Evolutionary conservation across 805 yeast species (phyloP), one percentile per base, ranked within the genome.

Genomic region (Sugiyamaella boreocaroliniensis): DNA sequence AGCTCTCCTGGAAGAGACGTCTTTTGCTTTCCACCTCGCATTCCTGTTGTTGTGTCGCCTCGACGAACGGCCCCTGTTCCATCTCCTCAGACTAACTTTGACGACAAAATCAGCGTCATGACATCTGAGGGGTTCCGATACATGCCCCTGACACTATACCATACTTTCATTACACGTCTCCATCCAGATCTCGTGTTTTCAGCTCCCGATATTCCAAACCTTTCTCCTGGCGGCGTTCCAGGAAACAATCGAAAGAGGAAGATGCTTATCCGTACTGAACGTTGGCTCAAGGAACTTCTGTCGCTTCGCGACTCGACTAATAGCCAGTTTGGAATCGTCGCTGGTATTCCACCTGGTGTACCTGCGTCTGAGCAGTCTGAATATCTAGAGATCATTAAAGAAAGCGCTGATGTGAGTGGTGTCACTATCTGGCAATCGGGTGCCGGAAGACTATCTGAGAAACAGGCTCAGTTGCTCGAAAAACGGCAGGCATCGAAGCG

Each of bases 211-310:
- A 37, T 60, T 18, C 68, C 71, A 2, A 61, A 64, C 29, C 60
- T 61, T 41, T 58, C 63, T 18, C 58, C 61, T 8, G 64, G 61
- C 22, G 64, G 61, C 7, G 29, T 45, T 14, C 65, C 69, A 1
- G 76, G 76, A 7, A 58, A 58, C 26, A 72, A 72, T 56, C 57
- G 75, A 41, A 53, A 60, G 15, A 60, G 63, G 29, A 71, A 70
- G 49, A 69, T 72, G 72, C 54, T 60, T n/a, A 18, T 44, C 14
- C 60, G 76, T 14, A 60, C 70, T 10, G 59, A 58, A 44, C 53
- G 48, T 20, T 72, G 76, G 76, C 48, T 68, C 43, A 50, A 55
- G 14, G 54, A 50, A 49, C 58, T 63, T 15, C 19, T 54, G 29
- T 52, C 51, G 29, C 47, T 15, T 16, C 47, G 52, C 26, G 56